phyloP scores from a whole-genome alignment of 1,284 basidiomycete genomes.

The Malassezia nana region DNA sequence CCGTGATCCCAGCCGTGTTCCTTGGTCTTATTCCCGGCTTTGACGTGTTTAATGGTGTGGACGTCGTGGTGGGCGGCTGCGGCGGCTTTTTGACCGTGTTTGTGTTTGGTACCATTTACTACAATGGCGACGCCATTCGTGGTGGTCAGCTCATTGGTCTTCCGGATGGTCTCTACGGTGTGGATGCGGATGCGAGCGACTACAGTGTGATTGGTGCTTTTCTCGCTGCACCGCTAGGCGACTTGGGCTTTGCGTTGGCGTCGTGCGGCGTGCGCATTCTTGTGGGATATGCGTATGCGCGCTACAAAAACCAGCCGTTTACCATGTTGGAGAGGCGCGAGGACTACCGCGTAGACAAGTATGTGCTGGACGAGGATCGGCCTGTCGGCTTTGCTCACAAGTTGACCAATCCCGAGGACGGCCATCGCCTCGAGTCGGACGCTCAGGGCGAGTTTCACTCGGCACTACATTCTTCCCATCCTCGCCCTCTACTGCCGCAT shows the following conservation, averaged over 20 bases:
- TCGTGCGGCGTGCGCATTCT: conserved; percentile 21
- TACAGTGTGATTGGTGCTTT: conserved; percentile 46
- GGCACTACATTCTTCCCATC: not conserved
- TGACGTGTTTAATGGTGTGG: conserved; percentile 43
- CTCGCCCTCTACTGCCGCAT: not conserved
- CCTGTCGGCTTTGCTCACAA: conserved; percentile 27
- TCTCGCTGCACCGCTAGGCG: conserved; percentile 42
- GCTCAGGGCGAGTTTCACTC: conserved; percentile 1
- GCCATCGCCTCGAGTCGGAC: conserved; percentile 9
- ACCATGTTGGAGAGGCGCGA: conserved; percentile 27
- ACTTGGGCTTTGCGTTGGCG: conserved; percentile 33
- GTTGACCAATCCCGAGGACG: conserved; percentile 31
- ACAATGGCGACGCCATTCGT: conserved; percentile 24
- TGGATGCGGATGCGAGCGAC: conserved; percentile 23
- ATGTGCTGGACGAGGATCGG: conserved; percentile 33
- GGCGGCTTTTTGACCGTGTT: conserved; percentile 48
- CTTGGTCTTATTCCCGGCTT: conserved; percentile 38
- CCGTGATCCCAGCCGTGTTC: conserved; percentile 40
- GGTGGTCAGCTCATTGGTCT: conserved; percentile 38
- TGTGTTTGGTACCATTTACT: conserved; percentile 43
- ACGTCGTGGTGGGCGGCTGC: conserved; percentile 44
- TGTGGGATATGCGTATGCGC: conserved; percentile 22
- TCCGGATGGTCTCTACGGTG: conserved; percentile 38
- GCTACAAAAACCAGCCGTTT: conserved; percentile 22
- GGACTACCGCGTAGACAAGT: conserved; percentile 24